Percentiles rank a stretch among this genome's conserved stretches.
These are phyloP conservation scores for Erysimum cheiri DNA, from an alignment of 441 rosid species.

Conservation along the genomic window DNA sequence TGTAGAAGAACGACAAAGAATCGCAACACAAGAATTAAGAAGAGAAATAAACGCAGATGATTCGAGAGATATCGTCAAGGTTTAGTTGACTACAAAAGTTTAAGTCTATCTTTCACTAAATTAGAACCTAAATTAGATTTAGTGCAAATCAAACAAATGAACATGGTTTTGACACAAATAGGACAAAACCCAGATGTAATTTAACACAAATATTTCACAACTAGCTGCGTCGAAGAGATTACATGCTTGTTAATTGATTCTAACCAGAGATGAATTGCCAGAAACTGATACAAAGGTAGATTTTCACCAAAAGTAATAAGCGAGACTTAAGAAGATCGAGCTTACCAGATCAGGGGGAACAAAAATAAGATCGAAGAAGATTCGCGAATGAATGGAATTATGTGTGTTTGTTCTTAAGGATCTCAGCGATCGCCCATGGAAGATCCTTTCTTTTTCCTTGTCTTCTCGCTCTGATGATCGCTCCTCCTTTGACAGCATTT, in stretches of 20 bases:
- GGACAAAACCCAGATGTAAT: neutral
- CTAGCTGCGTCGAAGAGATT: neutral
- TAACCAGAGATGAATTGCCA: neutral
- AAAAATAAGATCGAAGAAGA: neutral
- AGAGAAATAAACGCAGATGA: too few relatives aligned
- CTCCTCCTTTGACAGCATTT: slow-evolving; percentile 14
- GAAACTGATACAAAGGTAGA: neutral
- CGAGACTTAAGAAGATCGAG: neutral
- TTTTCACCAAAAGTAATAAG: neutral
- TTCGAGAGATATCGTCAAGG: neutral
- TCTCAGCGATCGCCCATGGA: slow-evolving; percentile 44
- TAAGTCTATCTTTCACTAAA: neutral
- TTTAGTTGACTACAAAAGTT: neutral
- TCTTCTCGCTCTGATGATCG: slow-evolving; percentile 26
- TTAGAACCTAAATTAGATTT: neutral
- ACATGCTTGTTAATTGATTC: neutral
- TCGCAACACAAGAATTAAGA: too few relatives aligned
- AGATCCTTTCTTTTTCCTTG: slow-evolving; percentile 24
- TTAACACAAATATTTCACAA: neutral
- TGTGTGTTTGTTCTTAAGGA: neutral
- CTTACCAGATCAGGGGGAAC: neutral
- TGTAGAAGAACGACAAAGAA: neutral
- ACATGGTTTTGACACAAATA: neutral
- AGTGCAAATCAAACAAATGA: neutral
- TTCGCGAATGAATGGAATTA: neutral